These are phyloP conservation scores for Stagonosporopsis rhizophila DNA, from an alignment of 2,329 filamentous ascomycete genomes.

Conservation along the genomic window DNA sequence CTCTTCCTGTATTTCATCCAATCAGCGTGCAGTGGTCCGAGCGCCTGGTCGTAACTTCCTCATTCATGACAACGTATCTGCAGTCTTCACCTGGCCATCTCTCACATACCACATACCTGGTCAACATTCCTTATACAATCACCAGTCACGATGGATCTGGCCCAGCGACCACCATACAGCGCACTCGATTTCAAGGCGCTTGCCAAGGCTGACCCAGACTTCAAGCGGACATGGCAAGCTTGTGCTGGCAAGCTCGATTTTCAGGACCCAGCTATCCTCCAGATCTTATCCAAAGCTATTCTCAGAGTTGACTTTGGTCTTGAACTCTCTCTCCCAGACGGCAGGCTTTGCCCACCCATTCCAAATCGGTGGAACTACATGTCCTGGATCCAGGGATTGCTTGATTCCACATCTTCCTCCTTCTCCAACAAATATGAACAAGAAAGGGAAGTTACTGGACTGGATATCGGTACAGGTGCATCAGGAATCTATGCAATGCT, in stretches of 20 bases:
- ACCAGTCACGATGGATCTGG: conserved; percentile 28
- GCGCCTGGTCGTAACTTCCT: conserved; percentile 13
- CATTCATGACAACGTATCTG: background rate
- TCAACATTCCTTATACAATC: background rate
- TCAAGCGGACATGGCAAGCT: conserved; percentile 59
- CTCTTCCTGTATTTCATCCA: conserved; percentile 22
- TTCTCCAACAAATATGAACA: conserved; percentile 56
- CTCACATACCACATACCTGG: background rate
- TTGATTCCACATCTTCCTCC: conserved; percentile 70
- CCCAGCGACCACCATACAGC: conserved; percentile 55
- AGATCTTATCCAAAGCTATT: conserved; percentile 79
- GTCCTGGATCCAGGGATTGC: conserved; percentile 81
- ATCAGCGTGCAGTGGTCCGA: conserved; percentile 30
- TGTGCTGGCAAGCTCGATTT: conserved; percentile 75
- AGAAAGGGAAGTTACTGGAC: conserved; percentile 66
- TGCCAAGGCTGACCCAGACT: conserved; percentile 65
- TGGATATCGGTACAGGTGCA: conserved; percentile 90
- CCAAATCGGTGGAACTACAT: conserved; percentile 82
- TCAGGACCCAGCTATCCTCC: conserved; percentile 74
- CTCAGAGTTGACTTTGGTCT: conserved; percentile 79
- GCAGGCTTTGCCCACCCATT: conserved; percentile 87
- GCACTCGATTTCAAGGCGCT: conserved; percentile 68
- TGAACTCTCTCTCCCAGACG: conserved; percentile 71
- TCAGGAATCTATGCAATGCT: conserved; percentile 91
- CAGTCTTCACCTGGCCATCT: background rate